Evolutionary conservation across 352 stramenopile genomes (phyloP).

Genomic region (Thraustotheca clavata): DNA sequence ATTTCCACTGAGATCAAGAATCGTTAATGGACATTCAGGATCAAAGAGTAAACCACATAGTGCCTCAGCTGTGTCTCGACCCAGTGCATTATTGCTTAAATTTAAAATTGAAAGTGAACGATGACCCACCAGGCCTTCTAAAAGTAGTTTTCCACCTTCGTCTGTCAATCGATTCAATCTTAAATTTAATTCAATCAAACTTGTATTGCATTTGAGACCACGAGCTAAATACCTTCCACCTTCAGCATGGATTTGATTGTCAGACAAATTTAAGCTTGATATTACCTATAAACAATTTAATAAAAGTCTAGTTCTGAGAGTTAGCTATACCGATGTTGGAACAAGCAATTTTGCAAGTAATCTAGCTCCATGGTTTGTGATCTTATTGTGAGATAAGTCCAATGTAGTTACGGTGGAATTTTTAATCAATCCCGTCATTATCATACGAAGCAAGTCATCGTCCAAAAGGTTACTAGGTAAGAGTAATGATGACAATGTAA

Average conservation of each 20-base stretch:
- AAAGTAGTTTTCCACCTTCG: conserved; percentile 79
- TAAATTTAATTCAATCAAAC: conserved; percentile 84
- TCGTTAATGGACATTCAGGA: conserved; percentile 43
- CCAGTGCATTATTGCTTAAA: conserved; percentile 76
- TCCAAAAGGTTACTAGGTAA: conserved; percentile 87
- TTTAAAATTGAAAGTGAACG: conserved; percentile 64
- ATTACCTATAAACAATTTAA: conserved; percentile 73
- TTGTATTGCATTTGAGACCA: conserved; percentile 86
- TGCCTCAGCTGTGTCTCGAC: conserved; percentile 53
- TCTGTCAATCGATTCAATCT: conserved; percentile 88
- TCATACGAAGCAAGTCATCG: conserved; percentile 88
- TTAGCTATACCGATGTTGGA: conserved; percentile 22
- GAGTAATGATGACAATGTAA: conserved; percentile 83
- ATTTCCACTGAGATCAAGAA: conserved; percentile 82
- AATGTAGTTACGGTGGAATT: conserved; percentile 90
- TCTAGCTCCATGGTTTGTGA: conserved; percentile 88
- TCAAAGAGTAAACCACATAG: conserved; percentile 68
- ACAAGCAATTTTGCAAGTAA: conserved; percentile 87
- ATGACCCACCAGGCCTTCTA: conserved; percentile 77
- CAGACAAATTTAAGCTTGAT: conserved; percentile 80
- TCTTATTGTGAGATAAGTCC: conserved; percentile 93
- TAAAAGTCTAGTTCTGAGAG: not conserved
- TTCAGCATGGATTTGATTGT: conserved; percentile 92
- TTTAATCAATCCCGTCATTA: conserved; percentile 90
- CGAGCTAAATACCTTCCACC: conserved; percentile 84